Evolutionary conservation across 2,329 filamentous ascomycete species (phyloP).

Genomic region (Paecilomyces variotii): DNA sequence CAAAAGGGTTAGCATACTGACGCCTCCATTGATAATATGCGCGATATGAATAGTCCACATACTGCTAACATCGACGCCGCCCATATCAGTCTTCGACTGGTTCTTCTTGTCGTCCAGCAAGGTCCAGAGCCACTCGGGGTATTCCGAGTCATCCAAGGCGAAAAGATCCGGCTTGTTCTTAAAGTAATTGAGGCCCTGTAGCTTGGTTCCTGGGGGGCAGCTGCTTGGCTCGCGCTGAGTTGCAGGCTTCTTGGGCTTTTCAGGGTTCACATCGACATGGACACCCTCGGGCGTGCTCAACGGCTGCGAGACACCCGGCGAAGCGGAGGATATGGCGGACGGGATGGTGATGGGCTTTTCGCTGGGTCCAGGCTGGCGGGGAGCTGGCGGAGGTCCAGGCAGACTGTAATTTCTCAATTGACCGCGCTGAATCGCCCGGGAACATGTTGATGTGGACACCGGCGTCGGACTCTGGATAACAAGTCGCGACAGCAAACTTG

Average conservation of each 20-base stretch:
- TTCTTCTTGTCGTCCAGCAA: conserved; percentile 32
- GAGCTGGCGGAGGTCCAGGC: conserved; percentile 22
- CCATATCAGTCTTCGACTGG: conserved; percentile 21
- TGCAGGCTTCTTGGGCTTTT: conserved; percentile 18
- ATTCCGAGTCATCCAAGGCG: conserved; percentile 40
- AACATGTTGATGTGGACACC: conserved; percentile 19
- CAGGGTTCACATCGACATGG: conserved; percentile 18
- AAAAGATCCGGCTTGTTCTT: conserved; percentile 39
- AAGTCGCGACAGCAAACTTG: conserved; percentile 30
- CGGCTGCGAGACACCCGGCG: conserved; percentile 33
- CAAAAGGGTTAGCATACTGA: conserved; percentile 9
- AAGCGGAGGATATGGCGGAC: conserved; percentile 31
- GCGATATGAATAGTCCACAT: conserved; percentile 12
- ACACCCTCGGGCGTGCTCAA: conserved; percentile 30
- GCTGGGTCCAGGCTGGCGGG: conserved; percentile 23
- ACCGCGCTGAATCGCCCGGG: conserved; percentile 19
- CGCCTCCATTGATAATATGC: not conserved
- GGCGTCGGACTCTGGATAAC: conserved; percentile 20
- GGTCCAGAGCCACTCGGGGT: conserved; percentile 42
- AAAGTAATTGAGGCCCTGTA: conserved; percentile 39
- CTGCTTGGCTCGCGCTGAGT: conserved; percentile 27
- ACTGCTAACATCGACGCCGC: conserved; percentile 34
- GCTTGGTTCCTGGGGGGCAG: conserved; percentile 30
- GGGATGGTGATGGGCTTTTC: conserved; percentile 21
- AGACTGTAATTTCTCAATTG: conserved; percentile 28